Conservation (phyloP, 371 early-diverging fungal genomes). For the Lichtheimia ornata region DNA sequence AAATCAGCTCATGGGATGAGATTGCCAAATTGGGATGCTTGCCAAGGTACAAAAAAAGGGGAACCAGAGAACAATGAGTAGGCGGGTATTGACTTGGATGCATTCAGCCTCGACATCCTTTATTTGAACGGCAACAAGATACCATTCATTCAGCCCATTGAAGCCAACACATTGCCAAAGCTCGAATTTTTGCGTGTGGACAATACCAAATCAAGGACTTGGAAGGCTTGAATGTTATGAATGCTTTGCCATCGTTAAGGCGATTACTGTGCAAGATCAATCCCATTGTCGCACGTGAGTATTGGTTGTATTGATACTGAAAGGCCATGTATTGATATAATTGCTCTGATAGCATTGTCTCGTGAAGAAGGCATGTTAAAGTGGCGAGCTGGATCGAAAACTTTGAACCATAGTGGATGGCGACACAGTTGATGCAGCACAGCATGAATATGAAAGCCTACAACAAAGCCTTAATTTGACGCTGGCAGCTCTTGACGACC, state of each 20-base stretch:
- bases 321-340: not conserved
- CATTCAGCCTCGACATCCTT: constrained; percentile 38
- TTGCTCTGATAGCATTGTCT: constrained; percentile 16
- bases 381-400: constrained; percentile 38
- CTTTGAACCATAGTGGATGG: constrained; percentile 38
- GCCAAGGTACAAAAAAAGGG: constrained; percentile 42
- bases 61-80: not conserved
- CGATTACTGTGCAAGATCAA: constrained; percentile 52
- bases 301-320: constrained; percentile 18
- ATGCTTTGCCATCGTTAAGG: constrained; percentile 34
- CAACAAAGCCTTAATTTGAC: too few species aligned
- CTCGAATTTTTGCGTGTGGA: constrained; percentile 48
- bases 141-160: constrained; percentile 11
- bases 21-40: constrained; percentile 48
- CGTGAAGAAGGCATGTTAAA: constrained; percentile 24
- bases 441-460: too few species aligned
- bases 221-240: constrained; percentile 47
- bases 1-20: constrained; percentile 57
- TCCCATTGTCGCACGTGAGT: constrained; percentile 34
- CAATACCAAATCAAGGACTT: constrained; percentile 37
- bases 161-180: constrained; percentile 19
- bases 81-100: not conserved
- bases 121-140: constrained; percentile 54
- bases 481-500: too few species aligned
- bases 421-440: constrained; percentile 31